Evolutionary conservation across 2,329 filamentous ascomycete genomes (phyloP), one percentile per base, ranked within the genome.

Genomic region (Graphilbum ipis-grandicollis): DNA sequence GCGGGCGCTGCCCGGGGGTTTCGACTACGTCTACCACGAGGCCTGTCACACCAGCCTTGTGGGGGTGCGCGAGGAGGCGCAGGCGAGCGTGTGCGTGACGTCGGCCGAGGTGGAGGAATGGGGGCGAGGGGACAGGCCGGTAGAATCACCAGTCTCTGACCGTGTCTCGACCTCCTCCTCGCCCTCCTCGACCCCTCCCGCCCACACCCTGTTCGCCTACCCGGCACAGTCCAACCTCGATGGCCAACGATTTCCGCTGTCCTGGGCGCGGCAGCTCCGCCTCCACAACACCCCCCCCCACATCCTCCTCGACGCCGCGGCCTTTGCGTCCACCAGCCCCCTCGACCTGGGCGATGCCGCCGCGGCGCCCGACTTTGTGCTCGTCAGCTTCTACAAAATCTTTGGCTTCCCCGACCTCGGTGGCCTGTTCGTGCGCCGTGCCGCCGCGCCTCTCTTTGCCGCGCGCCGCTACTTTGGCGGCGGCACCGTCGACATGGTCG

Each of bases 381-480:
- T 83, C 0, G 50, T 96, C 31, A 94, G 86, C 54, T 75, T 96
- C 44, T 92, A 94, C 60, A 98, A 96, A 54, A 86, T 94, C n/a
- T 96, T 96, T 53, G 88, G 90, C 1, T 94, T 94, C 45, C 88
- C 88, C 0, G 83, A 96, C 51, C 62, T 96, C 2, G 88, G 88
- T 2, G 85, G 77, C 2, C 58, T 98, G 40, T 74, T 96, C 22
- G 74, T 96, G 12, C 74, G 79, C 31, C 85, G 82, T 46, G 65
- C 71, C 23, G 71, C 80, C 12, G 72, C 70, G 7, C 53, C 65
- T 29, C 51, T 78, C 3, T 75, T 93, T 33, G 60, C 68, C 23
- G 61, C 63, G 31, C 71, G 84, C 41, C 75, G 62, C 43, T 98
- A 92, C 49, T 98, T 98, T 56, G 88, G 88, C 6, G 90, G 88